These are phyloP conservation scores for Nakaseomyces nivariensis DNA, from an alignment of 1,139 yeast species.

Conservation along the genomic window DNA sequence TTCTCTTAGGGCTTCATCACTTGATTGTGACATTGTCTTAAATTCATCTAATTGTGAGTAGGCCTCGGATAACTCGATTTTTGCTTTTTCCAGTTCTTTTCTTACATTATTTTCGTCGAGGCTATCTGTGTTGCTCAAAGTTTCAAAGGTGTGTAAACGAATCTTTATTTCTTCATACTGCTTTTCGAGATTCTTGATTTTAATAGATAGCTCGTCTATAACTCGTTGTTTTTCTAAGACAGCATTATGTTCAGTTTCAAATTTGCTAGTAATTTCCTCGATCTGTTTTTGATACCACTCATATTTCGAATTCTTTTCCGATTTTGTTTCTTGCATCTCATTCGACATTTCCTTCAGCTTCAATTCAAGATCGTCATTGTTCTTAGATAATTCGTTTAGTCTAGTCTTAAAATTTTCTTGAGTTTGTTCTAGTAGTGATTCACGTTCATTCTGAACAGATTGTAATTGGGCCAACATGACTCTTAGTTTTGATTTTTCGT, in stretches of 20 bases:
- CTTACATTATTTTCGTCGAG: constrained; percentile 25
- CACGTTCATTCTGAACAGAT: constrained; percentile 53
- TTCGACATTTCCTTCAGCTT: constrained; percentile 40
- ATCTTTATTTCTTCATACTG: constrained; percentile 34
- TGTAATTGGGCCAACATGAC: constrained; percentile 56
- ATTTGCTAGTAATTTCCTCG: constrained; percentile 33
- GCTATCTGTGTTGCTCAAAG: constrained; percentile 14
- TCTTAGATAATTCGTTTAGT: constrained; percentile 30
- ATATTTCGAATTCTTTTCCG: constrained; percentile 38
- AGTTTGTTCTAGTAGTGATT: constrained; percentile 41
- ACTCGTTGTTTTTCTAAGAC: constrained; percentile 18
- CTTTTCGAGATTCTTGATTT: constrained; percentile 29
- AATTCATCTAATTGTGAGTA: constrained; percentile 41
- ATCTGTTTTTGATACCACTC: constrained; percentile 59
- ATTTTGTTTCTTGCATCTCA: constrained; percentile 36
- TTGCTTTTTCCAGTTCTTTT: constrained; percentile 35
- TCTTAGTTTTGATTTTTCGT: constrained; percentile 53
- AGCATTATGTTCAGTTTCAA: background rate
- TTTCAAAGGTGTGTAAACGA: constrained; percentile 28
- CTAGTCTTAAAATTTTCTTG: constrained; percentile 31
- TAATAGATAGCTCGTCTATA: constrained; percentile 28
- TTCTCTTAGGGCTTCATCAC: constrained; percentile 40
- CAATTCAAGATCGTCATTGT: constrained; percentile 42
- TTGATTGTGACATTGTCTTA: constrained; percentile 39
- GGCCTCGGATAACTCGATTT: constrained; percentile 40